A percentile compares a stretch with the other conserved stretches of the same genome.
These are phyloP conservation scores for Penicillium psychrofluorescens DNA, from an alignment of 495 filamentous ascomycete genomes.

Conservation along the genomic window DNA sequence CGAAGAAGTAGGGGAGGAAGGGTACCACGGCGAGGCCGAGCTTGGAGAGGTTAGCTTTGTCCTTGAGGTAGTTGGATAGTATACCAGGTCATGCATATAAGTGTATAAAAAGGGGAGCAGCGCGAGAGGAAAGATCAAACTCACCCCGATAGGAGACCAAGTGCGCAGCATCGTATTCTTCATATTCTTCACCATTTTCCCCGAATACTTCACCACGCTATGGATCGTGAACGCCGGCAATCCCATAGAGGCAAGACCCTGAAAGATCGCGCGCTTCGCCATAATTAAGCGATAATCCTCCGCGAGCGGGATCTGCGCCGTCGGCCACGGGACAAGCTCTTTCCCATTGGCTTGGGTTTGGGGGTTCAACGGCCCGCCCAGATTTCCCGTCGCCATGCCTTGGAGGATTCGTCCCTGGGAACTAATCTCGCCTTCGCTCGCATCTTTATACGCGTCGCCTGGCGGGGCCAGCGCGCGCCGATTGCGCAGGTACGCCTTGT, in stretches of 20 bases:
- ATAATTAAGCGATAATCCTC: slow-evolving; percentile 91
- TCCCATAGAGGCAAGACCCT: slow-evolving; percentile 86
- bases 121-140: slow-evolving; percentile 9
- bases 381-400: slow-evolving; percentile 36
- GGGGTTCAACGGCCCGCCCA: slow-evolving; percentile 11
- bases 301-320: slow-evolving; percentile 55
- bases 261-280: slow-evolving; percentile 84
- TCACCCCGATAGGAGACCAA: slow-evolving; percentile 80
- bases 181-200: slow-evolving; percentile 66
- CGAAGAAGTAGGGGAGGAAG: slow-evolving; percentile 82
- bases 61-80: no score
- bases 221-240: slow-evolving; percentile 95
- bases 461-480: slow-evolving; percentile 44
- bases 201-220: slow-evolving; percentile 79
- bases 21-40: slow-evolving; percentile 84
- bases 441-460: slow-evolving; percentile 36
- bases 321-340: slow-evolving; percentile 22
- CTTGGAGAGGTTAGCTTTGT: slow-evolving; percentile 8
- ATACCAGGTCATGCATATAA: no score
- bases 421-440: slow-evolving; percentile 15
- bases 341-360: no score
- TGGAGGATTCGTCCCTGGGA: slow-evolving; percentile 21
- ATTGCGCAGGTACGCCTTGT: slow-evolving; percentile 86
- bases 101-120: no score
- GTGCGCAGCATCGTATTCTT: slow-evolving; percentile 70